phyloP scores from a whole-genome alignment of 2,329 filamentous ascomycete species.

The Verticillium longisporum region DNA sequence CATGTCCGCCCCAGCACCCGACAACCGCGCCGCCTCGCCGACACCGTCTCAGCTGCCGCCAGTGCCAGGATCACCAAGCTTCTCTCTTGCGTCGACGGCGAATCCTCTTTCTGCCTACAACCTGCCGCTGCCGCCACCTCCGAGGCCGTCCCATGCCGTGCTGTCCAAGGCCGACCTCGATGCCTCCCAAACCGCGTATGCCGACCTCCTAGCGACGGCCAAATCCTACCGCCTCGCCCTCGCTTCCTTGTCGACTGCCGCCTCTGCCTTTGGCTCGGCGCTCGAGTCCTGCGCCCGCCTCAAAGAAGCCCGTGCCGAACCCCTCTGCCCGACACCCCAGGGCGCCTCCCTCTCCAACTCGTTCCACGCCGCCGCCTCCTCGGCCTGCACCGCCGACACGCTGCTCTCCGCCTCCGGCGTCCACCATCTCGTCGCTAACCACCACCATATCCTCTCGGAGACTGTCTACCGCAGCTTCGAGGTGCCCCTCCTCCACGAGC shows the following conservation, averaged over 20 bases:
- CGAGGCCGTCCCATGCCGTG: slow-evolving; percentile 49
- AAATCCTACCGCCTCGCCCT: slow-evolving; percentile 59
- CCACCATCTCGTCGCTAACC: slow-evolving; percentile 62
- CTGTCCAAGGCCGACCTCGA: slow-evolving; percentile 59
- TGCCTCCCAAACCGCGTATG: slow-evolving; percentile 54
- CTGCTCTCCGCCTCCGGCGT: slow-evolving; percentile 57
- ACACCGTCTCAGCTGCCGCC: slow-evolving; percentile 51
- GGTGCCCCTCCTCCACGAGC: slow-evolving; percentile 61
- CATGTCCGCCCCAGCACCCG: slow-evolving; percentile 25
- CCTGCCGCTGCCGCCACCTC: slow-evolving; percentile 54
- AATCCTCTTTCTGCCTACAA: slow-evolving; percentile 53
- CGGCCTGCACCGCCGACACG: slow-evolving; percentile 55
- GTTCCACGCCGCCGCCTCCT: slow-evolving; percentile 35
- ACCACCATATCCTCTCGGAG: slow-evolving; percentile 63
- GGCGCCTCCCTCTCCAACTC: slow-evolving; percentile 34
- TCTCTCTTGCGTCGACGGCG: slow-evolving; percentile 56
- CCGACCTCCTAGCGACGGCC: slow-evolving; percentile 53
- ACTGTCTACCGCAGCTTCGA: slow-evolving; percentile 63
- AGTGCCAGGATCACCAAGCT: slow-evolving; percentile 56
- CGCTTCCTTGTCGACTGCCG: slow-evolving; percentile 51
- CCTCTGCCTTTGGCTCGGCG: slow-evolving; percentile 57
- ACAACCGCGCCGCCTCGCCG: slow-evolving; percentile 35
- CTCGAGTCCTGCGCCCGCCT: slow-evolving; percentile 62
- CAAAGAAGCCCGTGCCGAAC: slow-evolving; percentile 58
- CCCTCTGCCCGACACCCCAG: slow-evolving; percentile 32